A percentile compares a stretch with the other conserved stretches of the same genome.
Conservation (phyloP, 2,329 filamentous ascomycete species). For the Stromatinia cepivora region DNA sequence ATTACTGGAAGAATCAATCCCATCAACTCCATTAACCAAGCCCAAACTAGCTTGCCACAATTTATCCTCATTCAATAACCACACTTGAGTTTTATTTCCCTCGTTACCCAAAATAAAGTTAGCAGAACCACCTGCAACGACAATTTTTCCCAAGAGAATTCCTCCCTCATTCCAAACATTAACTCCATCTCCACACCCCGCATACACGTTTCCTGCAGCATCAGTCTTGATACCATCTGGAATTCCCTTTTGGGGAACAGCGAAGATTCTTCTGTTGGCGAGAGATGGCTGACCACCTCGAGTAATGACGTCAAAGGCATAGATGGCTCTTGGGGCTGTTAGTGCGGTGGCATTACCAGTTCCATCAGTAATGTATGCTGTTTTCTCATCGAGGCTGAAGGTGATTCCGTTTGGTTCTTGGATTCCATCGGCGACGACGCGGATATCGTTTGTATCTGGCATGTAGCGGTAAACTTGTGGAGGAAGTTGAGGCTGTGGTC, state of each 20-base stretch:
- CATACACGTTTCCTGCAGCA: constrained; percentile 54
- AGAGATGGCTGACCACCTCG: constrained; percentile 22
- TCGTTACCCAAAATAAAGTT: constrained; percentile 27
- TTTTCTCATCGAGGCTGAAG: constrained; percentile 55
- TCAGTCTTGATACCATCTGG: constrained; percentile 60
- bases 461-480: constrained; percentile 60
- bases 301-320: constrained; percentile 32
- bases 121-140: constrained; percentile 24
- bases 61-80: constrained; percentile 30
- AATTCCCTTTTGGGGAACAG: constrained; percentile 52
- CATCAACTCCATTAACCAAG: neutral
- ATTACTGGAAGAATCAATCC: neutral
- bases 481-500: constrained; percentile 52
- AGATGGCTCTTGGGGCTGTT: constrained; percentile 42
- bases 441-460: constrained; percentile 51
- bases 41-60: constrained; percentile 26
- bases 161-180: constrained; percentile 54
- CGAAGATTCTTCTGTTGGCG: constrained; percentile 47
- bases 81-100: constrained; percentile 25
- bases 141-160: constrained; percentile 57
- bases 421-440: constrained; percentile 58
- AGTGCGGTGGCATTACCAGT: constrained; percentile 43
- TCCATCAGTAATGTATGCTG: constrained; percentile 56
- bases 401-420: constrained; percentile 56
- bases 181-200: constrained; percentile 54